Conservation (phyloP, 192 early-diverging fungal species). For the Umbelopsis vinacea region DNA sequence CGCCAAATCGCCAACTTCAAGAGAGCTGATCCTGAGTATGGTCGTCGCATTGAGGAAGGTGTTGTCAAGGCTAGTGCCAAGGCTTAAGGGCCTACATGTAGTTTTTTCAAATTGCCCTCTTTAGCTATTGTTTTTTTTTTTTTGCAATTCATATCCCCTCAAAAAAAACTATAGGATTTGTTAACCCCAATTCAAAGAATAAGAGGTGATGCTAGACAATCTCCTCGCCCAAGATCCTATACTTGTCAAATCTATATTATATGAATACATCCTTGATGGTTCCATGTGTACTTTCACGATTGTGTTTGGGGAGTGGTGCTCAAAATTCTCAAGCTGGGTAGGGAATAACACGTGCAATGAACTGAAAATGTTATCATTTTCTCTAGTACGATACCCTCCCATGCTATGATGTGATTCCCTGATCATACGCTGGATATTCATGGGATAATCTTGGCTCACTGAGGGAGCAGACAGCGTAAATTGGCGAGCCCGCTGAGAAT, state of each 20-base stretch:
- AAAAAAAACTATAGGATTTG: neutral
- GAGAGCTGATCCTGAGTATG: conserved; percentile 61
- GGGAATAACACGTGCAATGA: neutral
- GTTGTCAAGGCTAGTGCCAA: conserved; percentile 21
- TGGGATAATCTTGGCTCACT: too few relatives aligned
- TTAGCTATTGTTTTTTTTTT: too few relatives aligned
- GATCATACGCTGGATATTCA: too few relatives aligned
- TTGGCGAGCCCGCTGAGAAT: too few relatives aligned
- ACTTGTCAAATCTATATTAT: neutral
- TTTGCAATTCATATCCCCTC: neutral
- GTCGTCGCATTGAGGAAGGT: conserved; percentile 55
- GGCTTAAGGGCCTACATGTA: conserved; percentile 11
- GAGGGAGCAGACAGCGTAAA: too few relatives aligned
- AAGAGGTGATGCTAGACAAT: conserved; percentile 19
- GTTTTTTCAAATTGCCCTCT: neutral
- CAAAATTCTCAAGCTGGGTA: neutral
- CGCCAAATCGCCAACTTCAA: conserved; percentile 58
- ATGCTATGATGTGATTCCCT: too few relatives aligned
- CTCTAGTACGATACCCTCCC: too few relatives aligned
- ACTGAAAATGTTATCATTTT: too few relatives aligned
- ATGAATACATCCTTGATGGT: neutral
- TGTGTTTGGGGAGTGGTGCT: neutral
- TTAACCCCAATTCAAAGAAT: neutral
- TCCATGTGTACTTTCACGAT: neutral
- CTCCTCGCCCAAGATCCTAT: conserved; percentile 9